phyloP scores from a whole-genome alignment of 768 basidiomycete genomes.

The Glaciozyma martinii region DNA sequence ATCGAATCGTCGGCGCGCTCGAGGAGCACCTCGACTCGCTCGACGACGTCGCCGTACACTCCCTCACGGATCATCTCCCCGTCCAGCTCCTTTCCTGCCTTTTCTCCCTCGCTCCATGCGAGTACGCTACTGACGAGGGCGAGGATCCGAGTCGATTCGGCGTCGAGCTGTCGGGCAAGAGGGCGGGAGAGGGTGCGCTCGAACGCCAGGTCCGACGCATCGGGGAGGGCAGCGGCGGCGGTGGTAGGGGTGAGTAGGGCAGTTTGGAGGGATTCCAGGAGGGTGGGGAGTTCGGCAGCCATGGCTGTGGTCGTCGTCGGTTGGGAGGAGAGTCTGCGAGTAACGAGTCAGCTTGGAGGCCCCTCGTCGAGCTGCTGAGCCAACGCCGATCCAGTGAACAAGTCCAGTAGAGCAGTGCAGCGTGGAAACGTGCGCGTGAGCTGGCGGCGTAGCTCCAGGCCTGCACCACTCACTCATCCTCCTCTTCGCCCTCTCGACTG shows the following conservation, averaged over 20 bases:
- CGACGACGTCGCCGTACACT: slow-evolving; percentile 68
- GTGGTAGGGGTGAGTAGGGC: slow-evolving; percentile 34
- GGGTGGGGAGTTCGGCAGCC: not conserved
- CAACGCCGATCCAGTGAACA: too few species aligned
- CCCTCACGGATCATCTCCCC: slow-evolving; percentile 62
- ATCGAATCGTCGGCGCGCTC: slow-evolving; percentile 78
- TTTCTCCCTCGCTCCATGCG: slow-evolving; percentile 48
- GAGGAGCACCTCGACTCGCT: slow-evolving; percentile 70
- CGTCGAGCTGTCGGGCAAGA: slow-evolving; percentile 63
- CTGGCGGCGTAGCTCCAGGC: too few species aligned
- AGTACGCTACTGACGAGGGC: slow-evolving; percentile 51
- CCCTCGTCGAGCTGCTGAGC: too few species aligned
- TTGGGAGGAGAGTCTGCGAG: too few species aligned
- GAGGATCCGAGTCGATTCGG: slow-evolving; percentile 58
- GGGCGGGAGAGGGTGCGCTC: slow-evolving; percentile 73
- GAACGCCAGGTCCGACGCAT: slow-evolving; percentile 68
- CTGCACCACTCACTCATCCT: too few species aligned
- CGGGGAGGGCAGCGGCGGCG: slow-evolving; percentile 38
- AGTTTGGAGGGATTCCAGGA: slow-evolving; percentile 8
- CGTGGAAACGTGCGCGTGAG: too few species aligned
- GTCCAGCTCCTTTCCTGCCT: slow-evolving; percentile 48
- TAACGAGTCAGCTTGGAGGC: too few species aligned
- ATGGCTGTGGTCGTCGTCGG: too few species aligned
- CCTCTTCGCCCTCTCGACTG: too few species aligned
- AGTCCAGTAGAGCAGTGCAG: too few species aligned